Conservation (phyloP, 2,329 filamentous ascomycete species). For the Fusarium chuoi region DNA sequence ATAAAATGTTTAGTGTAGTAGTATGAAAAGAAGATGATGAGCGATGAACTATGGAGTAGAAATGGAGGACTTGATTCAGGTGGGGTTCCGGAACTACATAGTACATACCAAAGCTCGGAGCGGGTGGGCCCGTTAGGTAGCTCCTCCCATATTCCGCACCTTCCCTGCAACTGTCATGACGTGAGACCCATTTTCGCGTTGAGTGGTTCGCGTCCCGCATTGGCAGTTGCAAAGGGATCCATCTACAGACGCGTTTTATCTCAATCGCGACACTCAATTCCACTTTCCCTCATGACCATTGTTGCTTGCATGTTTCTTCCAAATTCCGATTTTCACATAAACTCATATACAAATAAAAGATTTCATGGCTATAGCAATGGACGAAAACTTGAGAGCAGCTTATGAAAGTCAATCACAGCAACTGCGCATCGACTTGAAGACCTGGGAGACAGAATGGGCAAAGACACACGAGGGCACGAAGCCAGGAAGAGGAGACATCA, state of each 20-base stretch:
- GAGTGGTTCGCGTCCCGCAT: conserved; percentile 38
- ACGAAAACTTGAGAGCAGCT: conserved; percentile 54
- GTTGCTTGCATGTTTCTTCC: not conserved
- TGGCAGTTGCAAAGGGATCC: not conserved
- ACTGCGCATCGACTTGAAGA: conserved; percentile 76
- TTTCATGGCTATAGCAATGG: conserved; percentile 52
- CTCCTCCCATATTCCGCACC: not conserved
- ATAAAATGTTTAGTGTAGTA: not conserved
- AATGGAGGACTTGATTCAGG: conserved; percentile 1
- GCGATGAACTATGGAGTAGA: not conserved
- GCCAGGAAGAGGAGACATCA: conserved; percentile 79
- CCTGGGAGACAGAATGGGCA: conserved; percentile 77
- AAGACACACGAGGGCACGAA: conserved; percentile 72
- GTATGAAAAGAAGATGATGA: not conserved
- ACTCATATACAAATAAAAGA: not conserved
- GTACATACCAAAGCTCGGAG: not conserved
- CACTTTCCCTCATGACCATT: conserved; percentile 10
- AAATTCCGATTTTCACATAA: not conserved
- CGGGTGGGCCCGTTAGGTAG: conserved; percentile 11
- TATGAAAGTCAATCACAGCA: conserved; percentile 63
- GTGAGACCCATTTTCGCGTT: conserved; percentile 38
- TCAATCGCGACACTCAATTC: conserved; percentile 31
- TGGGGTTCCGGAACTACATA: not conserved
- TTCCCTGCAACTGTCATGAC: conserved; percentile 33
- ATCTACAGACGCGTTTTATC: conserved; percentile 29